Evolutionary conservation across 2,329 filamentous ascomycete species (phyloP), one percentile per base, ranked within the genome.

Genomic region (Fusarium siculi): DNA sequence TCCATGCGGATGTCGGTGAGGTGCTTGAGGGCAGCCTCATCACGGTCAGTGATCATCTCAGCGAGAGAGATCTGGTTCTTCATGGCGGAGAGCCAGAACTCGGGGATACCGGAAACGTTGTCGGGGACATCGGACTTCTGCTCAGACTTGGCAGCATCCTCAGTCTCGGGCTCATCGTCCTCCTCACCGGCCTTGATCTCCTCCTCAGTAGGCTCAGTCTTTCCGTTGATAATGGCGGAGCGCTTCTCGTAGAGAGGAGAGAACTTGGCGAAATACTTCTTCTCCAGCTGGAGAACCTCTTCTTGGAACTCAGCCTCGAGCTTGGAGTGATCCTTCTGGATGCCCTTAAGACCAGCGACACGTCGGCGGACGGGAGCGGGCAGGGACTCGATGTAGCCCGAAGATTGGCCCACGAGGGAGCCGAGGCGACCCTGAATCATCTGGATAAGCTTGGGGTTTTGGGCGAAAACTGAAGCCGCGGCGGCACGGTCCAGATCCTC

Each of bases 51-150:
- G 82, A 99, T 98, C 91, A 98, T 97, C 85, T 99, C 97, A 63
- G 96, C 94, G 63, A 99, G 91, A 36, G 95, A 97, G 79, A 96
- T 91, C 83, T 98, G 96, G 88, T 99, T 99, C 90, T 99, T 99
- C 96, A 99, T 98, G 78, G 97, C 96, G 70, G 96, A 98, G 56
- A 99, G 89, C 96, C 96, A 99, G 89, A 99, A 99, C 85, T 99
- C 96, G 73, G 96, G 96, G 73, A 99, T 98, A 84, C 96, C 96
- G 79, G 91, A 88, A 74, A 92, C 82, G 42, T 83, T 75, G 77
- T 88, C 85, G 62, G 85, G 82, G 76, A 89, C 86, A 74, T 91
- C 87, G 58, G 87, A 84, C 72, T 91, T 86, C 79, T 88, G 85
- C 79, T 90, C 88, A 53, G 82, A 77, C 79, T 87, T 85, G 79